phyloP scores from a whole-genome alignment of 2,329 filamentous ascomycete genomes.

The Aspergillus sp. region DNA sequence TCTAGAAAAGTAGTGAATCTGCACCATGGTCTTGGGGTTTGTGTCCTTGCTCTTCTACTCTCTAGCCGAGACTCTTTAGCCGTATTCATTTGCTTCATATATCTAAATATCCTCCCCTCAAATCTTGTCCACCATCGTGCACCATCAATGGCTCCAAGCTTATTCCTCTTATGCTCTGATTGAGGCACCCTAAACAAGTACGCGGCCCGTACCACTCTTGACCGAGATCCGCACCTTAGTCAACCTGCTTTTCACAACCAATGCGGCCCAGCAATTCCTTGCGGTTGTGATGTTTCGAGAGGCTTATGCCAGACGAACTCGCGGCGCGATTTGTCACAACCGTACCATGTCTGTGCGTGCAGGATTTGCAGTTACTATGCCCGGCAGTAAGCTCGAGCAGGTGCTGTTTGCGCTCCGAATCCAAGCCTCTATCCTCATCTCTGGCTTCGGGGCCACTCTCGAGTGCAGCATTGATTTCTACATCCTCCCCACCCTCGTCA shows the following conservation, averaged over 20 bases:
- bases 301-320: background rate
- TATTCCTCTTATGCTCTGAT: too few relatives aligned
- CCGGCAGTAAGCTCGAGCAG: too few relatives aligned
- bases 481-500: conserved; percentile 35
- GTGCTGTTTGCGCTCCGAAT: background rate
- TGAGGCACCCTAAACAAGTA: too few relatives aligned
- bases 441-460: background rate
- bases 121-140: too few relatives aligned
- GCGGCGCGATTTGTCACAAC: background rate
- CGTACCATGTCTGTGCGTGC: background rate
- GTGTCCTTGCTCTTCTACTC: too few relatives aligned
- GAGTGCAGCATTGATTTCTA: background rate
- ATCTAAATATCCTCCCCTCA: too few relatives aligned
- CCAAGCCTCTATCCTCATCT: background rate
- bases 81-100: too few relatives aligned
- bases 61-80: too few relatives aligned
- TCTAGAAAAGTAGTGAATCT: conserved; percentile 12
- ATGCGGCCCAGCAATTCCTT: conserved; percentile 5
- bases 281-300: background rate
- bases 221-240: background rate
- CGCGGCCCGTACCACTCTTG: too few relatives aligned
- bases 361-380: background rate
- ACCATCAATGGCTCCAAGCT: too few relatives aligned
- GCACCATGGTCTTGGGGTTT: too few relatives aligned
- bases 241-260: conserved; percentile 2